Conservation (phyloP, 164 flowering plant genomes). For the Houttuynia cordata region DNA sequence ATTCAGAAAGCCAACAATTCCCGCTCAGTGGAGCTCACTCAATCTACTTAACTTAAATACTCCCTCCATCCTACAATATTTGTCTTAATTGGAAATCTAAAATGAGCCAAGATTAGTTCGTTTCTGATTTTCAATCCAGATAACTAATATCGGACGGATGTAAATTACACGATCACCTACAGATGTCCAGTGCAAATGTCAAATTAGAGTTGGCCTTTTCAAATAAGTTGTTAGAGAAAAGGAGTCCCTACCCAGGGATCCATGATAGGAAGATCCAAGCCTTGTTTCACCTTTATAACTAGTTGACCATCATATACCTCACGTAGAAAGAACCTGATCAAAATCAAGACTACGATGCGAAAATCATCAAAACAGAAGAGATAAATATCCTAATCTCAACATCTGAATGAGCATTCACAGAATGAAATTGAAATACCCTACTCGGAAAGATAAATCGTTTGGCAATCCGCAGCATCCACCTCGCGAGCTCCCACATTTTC, state of each 20-base stretch:
- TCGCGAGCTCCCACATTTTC: slow-evolving; percentile 58
- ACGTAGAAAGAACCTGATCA: slow-evolving; percentile 64
- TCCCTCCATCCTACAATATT: too few species aligned
- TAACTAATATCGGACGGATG: too few species aligned
- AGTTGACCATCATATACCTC: slow-evolving; percentile 88
- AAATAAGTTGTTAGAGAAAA: neutral
- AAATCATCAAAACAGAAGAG: neutral
- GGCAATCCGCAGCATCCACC: slow-evolving; percentile 71
- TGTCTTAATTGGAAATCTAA: too few species aligned
- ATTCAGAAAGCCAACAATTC: too few species aligned
- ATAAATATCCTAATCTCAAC: neutral
- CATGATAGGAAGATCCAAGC: slow-evolving; percentile 78
- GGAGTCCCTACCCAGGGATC: slow-evolving; percentile 78
- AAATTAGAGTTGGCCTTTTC: neutral
- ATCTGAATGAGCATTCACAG: neutral
- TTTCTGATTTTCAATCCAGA: too few species aligned
- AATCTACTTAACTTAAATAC: too few species aligned
- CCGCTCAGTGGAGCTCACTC: too few species aligned
- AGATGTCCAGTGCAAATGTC: neutral
- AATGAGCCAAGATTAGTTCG: too few species aligned
- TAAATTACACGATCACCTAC: too few species aligned
- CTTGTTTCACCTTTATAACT: slow-evolving; percentile 69
- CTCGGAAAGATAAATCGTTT: slow-evolving; percentile 83
- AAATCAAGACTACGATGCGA: neutral
- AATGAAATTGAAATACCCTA: slow-evolving; percentile 19